These are phyloP conservation scores for Suzukiozyma palmioleophila DNA, from an alignment of 1,139 yeast species.

Conservation along the genomic window DNA sequence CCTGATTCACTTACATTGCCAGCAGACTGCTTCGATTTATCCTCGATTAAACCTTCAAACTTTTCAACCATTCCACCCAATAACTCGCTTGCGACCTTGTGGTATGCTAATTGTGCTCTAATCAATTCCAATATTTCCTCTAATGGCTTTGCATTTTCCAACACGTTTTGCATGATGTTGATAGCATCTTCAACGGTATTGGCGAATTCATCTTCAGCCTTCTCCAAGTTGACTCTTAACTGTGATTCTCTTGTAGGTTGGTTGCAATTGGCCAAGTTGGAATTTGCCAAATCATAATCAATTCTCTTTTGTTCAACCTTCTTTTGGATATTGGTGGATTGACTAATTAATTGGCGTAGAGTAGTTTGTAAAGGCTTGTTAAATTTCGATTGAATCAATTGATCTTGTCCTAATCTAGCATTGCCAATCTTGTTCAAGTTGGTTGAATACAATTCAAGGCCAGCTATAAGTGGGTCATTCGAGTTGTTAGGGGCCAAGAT, in stretches of 20 bases:
- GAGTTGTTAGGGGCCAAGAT: constrained; percentile 41
- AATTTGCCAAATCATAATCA: constrained; percentile 76
- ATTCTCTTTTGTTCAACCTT: constrained; percentile 77
- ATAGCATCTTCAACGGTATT: constrained; percentile 90
- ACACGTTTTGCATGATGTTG: constrained; percentile 75
- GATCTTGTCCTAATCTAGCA: constrained; percentile 81
- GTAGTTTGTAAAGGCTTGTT: constrained; percentile 65
- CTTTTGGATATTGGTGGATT: constrained; percentile 67
- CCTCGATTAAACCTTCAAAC: constrained; percentile 58
- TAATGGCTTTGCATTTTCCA: constrained; percentile 69
- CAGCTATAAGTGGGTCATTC: constrained; percentile 43
- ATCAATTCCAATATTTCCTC: constrained; percentile 66
- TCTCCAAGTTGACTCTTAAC: constrained; percentile 73
- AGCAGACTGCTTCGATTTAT: constrained; percentile 21
- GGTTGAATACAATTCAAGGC: constrained; percentile 40
- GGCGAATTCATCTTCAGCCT: constrained; percentile 86
- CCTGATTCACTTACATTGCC: constrained; percentile 33
- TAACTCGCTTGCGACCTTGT: constrained; percentile 69
- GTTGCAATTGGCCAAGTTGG: constrained; percentile 58
- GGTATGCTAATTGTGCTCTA: constrained; percentile 80
- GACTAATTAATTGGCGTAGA: constrained; percentile 58
- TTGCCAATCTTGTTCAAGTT: constrained; percentile 66
- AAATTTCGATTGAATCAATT: constrained; percentile 63
- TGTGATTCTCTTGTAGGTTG: constrained; percentile 74
- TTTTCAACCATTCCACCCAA: constrained; percentile 65